Conservation (phyloP, 768 basidiomycete species). For the Mycena vulgaris region DNA sequence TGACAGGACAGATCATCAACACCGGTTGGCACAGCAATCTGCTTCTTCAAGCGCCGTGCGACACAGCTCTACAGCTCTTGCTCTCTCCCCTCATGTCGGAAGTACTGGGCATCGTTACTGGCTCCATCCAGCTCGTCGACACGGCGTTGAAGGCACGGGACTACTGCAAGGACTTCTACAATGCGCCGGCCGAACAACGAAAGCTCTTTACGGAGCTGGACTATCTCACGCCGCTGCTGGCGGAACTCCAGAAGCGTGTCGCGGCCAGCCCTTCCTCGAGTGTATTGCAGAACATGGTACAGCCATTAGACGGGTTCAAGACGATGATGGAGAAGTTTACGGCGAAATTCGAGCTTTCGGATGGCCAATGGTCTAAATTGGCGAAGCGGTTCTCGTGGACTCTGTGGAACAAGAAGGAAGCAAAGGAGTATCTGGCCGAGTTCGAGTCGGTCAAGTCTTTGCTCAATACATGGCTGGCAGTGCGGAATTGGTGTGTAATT, state of each 20-base stretch:
- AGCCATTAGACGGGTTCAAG: background rate
- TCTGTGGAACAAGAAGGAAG: constrained; percentile 8
- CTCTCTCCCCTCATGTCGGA: constrained; percentile 2
- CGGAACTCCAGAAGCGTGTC: constrained; percentile 7
- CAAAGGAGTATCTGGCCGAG: constrained; percentile 15
- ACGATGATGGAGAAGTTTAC: background rate
- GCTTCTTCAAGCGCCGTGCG: too few species aligned
- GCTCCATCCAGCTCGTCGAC: constrained; percentile 8
- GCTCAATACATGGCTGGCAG: constrained; percentile 10
- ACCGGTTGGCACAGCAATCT: too few species aligned
- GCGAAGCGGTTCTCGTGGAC: constrained; percentile 15
- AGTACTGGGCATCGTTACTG: constrained; percentile 2
- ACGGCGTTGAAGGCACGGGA: constrained; percentile 1
- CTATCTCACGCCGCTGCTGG: background rate
- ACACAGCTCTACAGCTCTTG: too few species aligned
- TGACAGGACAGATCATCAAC: too few species aligned
- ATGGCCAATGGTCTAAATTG: background rate
- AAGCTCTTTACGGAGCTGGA: constrained; percentile 8
- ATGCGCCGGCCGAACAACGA: constrained; percentile 6
- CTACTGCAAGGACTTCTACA: constrained; percentile 10
- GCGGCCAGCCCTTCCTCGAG: background rate
- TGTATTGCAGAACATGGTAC: background rate
- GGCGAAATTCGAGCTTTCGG: background rate
- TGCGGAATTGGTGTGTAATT: background rate
- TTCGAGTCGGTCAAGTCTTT: constrained; percentile 6